Percentiles rank a stretch among this genome's conserved stretches.
Conservation (phyloP, 1,139 yeast species). For the Debaryomyces subglobosus region DNA sequence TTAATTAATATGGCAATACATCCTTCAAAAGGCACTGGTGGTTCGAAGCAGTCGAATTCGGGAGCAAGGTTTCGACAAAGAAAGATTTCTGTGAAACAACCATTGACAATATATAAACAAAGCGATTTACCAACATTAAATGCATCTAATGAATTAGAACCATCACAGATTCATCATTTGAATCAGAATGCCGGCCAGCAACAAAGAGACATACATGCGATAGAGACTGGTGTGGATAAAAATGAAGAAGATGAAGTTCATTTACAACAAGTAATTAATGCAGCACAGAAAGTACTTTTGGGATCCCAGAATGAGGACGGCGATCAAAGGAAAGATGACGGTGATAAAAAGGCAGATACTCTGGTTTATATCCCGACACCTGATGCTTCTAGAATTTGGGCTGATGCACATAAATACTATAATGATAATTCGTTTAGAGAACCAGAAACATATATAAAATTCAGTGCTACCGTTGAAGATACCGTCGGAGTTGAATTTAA, state of each 20-base stretch:
- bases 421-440: slow-evolving; percentile 60
- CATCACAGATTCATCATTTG: slow-evolving; percentile 48
- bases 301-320: slow-evolving; percentile 29
- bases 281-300: slow-evolving; percentile 65
- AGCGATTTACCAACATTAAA: slow-evolving; percentile 81
- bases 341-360: slow-evolving; percentile 22
- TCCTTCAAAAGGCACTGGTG: slow-evolving; percentile 34
- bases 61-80: slow-evolving; percentile 87
- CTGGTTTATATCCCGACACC: slow-evolving; percentile 95
- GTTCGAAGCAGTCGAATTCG: slow-evolving; percentile 39
- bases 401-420: slow-evolving; percentile 74
- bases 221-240: slow-evolving; percentile 98
- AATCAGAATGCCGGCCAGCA: slow-evolving; percentile 50
- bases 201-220: slow-evolving; percentile 84
- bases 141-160: slow-evolving; percentile 44
- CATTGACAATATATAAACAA: slow-evolving; percentile 78
- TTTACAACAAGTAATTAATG: slow-evolving; percentile 85
- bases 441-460: slow-evolving; percentile 82
- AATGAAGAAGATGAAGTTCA: slow-evolving; percentile 98
- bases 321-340: slow-evolving; percentile 41
- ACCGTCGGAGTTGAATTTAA: slow-evolving; percentile 84
- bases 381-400: slow-evolving; percentile 86
- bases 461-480: slow-evolving; percentile 94
- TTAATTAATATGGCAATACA: slow-evolving; percentile 29
- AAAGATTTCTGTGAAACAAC: slow-evolving; percentile 87